Base-by-base conservation (phyloP, 2,329 filamentous ascomycete species). In the Exophiala calicioides region DNA sequence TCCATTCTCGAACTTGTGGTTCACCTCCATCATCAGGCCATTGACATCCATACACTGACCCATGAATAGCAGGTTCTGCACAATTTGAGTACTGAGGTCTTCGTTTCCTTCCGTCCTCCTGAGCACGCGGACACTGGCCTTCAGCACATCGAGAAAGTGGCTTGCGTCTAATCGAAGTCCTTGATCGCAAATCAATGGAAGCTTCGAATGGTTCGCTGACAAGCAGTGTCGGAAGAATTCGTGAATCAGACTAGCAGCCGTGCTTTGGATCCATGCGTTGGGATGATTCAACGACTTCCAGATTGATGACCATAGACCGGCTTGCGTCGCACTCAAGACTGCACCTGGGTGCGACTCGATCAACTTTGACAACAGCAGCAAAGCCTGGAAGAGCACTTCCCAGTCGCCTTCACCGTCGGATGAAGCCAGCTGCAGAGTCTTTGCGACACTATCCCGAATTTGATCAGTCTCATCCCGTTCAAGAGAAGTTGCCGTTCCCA, bases 1-100 rank as follows among this genome's bases (percentile, higher is more conserved):
- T 12, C 61, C 70, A 46, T 48, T 62, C 5, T 68, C 67, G 2
- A 65, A 68, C 2, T 68, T 65, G 3, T 70, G 65, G n/a, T 67
- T 68, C 6, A 68, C 66, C 13, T 73, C 72, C 44, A 55, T 66
- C 56, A 62, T 68, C 71, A 80, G 18, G 59, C 66, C 33, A 76
- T 84, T 87, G 24, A 77, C 77, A 10, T 77, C 77, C 48, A 80
- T 79, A 60, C 72, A 83, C 50, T 76, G 81, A 31, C 84, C 88
- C 0, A 98, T 74, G 73, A 95, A 95, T 27, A 91, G 77, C 26
- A 95, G 73, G 54, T 95, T 89, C 56, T 89, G 86, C 3, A 88
- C 81, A 9, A 83, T 83, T 63, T 95, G 88, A 31, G 81, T 76
- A 1, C 87, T 87, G n/a, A 97, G 73, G 7, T 82, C 77, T 60